Percentiles rank a stretch among this genome's conserved stretches.
These are phyloP conservation scores for Coriaria nepalensis DNA, from an alignment of 306 rosid genomes.

Conservation along the genomic window DNA sequence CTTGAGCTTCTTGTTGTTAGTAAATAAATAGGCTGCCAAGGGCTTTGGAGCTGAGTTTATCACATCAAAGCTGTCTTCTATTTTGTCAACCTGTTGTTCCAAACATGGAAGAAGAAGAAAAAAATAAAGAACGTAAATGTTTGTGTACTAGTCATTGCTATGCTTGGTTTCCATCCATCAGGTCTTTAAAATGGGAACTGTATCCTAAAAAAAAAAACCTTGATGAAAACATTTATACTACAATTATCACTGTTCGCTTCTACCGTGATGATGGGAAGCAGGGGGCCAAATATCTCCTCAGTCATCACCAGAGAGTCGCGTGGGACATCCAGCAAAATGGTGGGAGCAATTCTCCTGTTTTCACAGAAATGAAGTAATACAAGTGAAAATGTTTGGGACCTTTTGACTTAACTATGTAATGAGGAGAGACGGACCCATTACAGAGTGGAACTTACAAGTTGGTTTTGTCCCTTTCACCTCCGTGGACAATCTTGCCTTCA, in stretches of 20 bases:
- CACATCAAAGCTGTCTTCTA: conserved; percentile 69
- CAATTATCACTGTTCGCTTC: conserved; percentile 11
- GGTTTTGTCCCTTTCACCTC: conserved; percentile 67
- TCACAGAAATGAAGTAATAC: conserved; percentile 10
- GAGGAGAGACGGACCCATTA: conserved; percentile 10
- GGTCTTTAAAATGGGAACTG: no score
- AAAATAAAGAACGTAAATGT: no score
- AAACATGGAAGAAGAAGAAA: conserved; percentile 2
- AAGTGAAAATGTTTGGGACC: not conserved
- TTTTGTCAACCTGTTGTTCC: conserved; percentile 68
- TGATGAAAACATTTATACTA: not conserved
- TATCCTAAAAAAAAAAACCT: no score
- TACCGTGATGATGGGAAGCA: conserved; percentile 89
- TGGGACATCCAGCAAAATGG: conserved; percentile 77
- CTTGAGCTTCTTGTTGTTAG: conserved; percentile 63
- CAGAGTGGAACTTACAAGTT: conserved; percentile 48
- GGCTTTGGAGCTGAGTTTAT: conserved; percentile 82
- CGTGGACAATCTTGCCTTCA: conserved; percentile 69
- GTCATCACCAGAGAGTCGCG: conserved; percentile 63
- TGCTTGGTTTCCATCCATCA: no score
- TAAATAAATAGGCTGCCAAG: conserved; percentile 91
- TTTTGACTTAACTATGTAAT: conserved; percentile 10
- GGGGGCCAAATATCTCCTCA: conserved; percentile 95
- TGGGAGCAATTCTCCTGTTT: conserved; percentile 76
- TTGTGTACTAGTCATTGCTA: no score